These are phyloP conservation scores for Curvularia hawaiiensis DNA, from an alignment of 2,329 filamentous ascomycete species.

Conservation along the genomic window DNA sequence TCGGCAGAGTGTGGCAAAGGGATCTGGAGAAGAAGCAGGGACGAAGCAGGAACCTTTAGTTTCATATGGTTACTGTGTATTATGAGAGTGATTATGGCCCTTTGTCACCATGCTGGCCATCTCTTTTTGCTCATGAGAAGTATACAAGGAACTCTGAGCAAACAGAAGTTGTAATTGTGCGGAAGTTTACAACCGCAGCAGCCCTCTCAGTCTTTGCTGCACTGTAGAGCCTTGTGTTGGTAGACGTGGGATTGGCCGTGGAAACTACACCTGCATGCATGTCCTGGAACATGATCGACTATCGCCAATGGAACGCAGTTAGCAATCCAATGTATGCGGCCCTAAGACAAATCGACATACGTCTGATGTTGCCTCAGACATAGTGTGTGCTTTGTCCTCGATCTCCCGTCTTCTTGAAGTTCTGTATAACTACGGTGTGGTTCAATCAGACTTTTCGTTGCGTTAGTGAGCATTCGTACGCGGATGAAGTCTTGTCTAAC, in stretches of 20 bases:
- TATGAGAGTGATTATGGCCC: not conserved
- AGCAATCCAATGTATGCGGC: too few species aligned
- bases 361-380: too few species aligned
- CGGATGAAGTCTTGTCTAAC: too few species aligned
- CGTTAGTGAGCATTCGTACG: too few species aligned
- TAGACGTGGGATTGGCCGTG: not conserved
- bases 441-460: too few species aligned
- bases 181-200: not conserved
- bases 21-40: not conserved
- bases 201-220: not conserved
- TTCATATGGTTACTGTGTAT: not conserved
- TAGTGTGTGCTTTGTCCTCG: too few species aligned
- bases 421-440: too few species aligned
- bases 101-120: not conserved
- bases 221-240: not conserved
- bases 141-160: not conserved
- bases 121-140: not conserved
- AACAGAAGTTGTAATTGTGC: not conserved
- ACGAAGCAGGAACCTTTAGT: not conserved
- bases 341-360: too few species aligned
- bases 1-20: not conserved
- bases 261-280: not conserved
- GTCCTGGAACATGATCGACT: not conserved
- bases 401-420: too few species aligned
- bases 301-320: not conserved